phyloP scores from a whole-genome alignment of 371 early-diverging fungal species.

The Mucor racemosus region DNA sequence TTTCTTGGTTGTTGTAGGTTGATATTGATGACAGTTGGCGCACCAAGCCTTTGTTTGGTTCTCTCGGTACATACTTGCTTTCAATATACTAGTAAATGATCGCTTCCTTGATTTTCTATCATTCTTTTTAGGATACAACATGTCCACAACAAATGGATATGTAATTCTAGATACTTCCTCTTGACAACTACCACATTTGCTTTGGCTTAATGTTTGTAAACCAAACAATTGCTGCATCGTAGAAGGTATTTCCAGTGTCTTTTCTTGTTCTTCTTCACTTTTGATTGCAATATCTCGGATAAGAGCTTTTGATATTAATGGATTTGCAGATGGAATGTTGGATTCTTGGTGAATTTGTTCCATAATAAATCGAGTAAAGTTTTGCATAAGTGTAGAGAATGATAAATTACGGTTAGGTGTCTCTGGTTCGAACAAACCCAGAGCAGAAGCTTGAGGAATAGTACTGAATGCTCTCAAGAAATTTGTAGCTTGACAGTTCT shows the following conservation, averaged over 20 bases:
- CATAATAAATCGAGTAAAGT: conserved; percentile 86
- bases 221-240: conserved; percentile 79
- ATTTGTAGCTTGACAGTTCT: conserved; percentile 94
- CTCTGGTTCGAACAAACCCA: conserved; percentile 88
- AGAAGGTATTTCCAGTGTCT: conserved; percentile 40
- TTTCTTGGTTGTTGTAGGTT: conserved; percentile 69
- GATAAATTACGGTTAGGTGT: conserved; percentile 61
- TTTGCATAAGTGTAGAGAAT: conserved; percentile 81
- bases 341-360: conserved; percentile 86
- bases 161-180: conserved; percentile 65
- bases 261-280: conserved; percentile 7
- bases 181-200: conserved; percentile 68
- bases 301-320: conserved; percentile 38
- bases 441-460: conserved; percentile 80
- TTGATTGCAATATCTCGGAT: conserved; percentile 16
- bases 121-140: conserved; percentile 68
- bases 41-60: conserved; percentile 85
- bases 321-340: conserved; percentile 37
- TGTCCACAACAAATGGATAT: conserved; percentile 80
- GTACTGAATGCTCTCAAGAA: conserved; percentile 83
- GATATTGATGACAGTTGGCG: conserved; percentile 72
- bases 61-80: conserved; percentile 72
- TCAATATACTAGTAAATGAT: conserved; percentile 65
- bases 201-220: conserved; percentile 63
- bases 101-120: conserved; percentile 50